Evolutionary conservation across 306 rosid genomes (phyloP).

Genomic region (Sophora flavescens): DNA sequence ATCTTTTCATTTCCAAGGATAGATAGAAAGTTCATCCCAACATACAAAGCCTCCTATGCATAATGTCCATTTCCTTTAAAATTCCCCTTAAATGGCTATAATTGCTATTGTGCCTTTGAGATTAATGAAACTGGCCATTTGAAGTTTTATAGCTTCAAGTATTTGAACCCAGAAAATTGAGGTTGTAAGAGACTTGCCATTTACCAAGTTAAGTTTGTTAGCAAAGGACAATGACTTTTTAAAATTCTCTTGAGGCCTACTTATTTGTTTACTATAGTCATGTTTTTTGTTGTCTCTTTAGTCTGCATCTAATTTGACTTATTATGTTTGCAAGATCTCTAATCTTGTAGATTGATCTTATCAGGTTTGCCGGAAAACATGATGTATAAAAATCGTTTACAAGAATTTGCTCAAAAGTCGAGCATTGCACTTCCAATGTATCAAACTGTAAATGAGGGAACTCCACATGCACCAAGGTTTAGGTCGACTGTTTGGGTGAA

Average conservation of each 20-base stretch:
- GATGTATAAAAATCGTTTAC: constrained; percentile 49
- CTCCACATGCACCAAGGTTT: constrained; percentile 33
- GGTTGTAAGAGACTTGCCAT: no score
- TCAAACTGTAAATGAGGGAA: constrained; percentile 55
- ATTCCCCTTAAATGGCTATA: no score
- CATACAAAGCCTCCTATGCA: no score
- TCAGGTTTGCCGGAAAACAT: constrained; percentile 29
- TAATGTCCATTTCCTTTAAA: no score
- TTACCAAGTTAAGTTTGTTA: no score
- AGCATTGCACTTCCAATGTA: constrained; percentile 46
- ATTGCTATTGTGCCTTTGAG: no score
- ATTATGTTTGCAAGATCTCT: background rate
- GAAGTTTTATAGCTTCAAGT: no score
- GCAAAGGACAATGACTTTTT: no score
- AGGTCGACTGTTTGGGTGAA: constrained; percentile 56
- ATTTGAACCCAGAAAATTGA: no score
- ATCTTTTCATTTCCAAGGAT: no score
- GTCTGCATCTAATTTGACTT: background rate
- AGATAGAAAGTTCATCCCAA: no score
- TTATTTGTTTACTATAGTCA: background rate
- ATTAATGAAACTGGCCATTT: no score
- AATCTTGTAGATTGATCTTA: constrained; percentile 27
- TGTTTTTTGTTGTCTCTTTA: background rate
- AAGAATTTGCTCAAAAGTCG: constrained; percentile 42
- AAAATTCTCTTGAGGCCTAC: background rate